Base-by-base conservation (phyloP, 2,329 filamentous ascomycete genomes). In the Pseudogymnoascus sp. region DNA sequence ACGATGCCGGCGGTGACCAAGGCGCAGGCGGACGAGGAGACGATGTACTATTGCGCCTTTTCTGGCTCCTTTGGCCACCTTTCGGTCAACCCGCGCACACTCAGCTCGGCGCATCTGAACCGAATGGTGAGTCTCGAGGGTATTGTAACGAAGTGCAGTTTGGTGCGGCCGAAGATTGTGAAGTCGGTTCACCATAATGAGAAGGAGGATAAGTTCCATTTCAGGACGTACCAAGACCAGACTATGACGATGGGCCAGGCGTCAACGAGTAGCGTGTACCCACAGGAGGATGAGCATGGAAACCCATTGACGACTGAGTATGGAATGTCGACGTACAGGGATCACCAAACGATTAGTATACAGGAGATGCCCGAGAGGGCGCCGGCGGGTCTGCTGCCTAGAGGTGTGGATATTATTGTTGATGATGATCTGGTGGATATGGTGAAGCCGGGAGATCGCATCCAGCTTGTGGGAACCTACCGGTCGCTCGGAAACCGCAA, bases 331-430 rank as follows among this genome's bases (percentile, higher is more conserved):
- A 94, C 89, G 59, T 99, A 97, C 76, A 84, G 93, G 71, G 94
- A 99, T 73, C 94, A 99, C 73, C 94, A 99, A 75, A 96, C 90
- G 13, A 91, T 99, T 64, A 97, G 93, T 0, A 97, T 99, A 67
- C 94, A 99, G 76, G 94, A 99, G 78, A 99, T 99, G 94, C 94
- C 94, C 0, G 94, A 99, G 75, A 83, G 93, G 69, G 94, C 94
- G 1, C 94, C 94, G 61, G 93, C 94, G 63, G 94, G 94, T 60
- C 94, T 97, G 79, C 82, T 99, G 66, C 94, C 94, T 64, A 87
- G 94, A 61, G 92, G 93, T 62, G 94, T 99, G 15, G 94, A 99
- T 75, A 92, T 97, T 12, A 92, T 99, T 68, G 79, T 99, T 67
- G 94, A 99, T 73, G 94, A 99, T 73, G 94, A 99, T 73, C 81